Conservation (phyloP, 345 rosid genomes). For the Hirschfeldia incana region DNA sequence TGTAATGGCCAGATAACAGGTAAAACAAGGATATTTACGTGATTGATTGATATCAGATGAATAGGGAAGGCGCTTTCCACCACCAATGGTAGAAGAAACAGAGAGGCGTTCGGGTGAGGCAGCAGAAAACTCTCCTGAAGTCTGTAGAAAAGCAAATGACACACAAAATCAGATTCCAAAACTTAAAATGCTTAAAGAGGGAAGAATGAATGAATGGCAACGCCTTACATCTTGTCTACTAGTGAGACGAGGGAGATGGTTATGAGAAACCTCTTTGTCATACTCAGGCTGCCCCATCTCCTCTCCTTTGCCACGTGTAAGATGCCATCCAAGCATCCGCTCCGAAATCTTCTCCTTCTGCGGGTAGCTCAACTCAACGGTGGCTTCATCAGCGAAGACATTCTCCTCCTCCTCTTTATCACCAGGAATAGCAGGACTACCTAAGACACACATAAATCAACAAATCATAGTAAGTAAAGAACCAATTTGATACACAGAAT, state of each 20-base stretch:
- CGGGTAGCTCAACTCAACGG: conserved; percentile 59
- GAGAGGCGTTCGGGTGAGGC: conserved; percentile 92
- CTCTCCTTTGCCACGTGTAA: conserved; percentile 68
- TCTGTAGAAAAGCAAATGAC: conserved; percentile 42
- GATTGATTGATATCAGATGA: conserved; percentile 63
- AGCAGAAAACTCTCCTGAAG: conserved; percentile 95
- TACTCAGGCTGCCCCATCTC: conserved; percentile 68
- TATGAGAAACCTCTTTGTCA: conserved; percentile 83
- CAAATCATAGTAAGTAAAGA: not conserved
- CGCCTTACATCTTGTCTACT: conserved; percentile 73
- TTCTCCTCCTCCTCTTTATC: conserved; percentile 79
- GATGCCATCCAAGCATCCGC: conserved; percentile 89
- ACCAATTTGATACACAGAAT: not conserved
- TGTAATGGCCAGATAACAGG: not conserved
- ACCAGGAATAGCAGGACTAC: conserved; percentile 85
- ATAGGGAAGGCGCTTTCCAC: conserved; percentile 64
- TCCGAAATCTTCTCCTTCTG: conserved; percentile 76
- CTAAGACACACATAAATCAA: conserved; percentile 38
- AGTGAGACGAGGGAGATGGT: conserved; percentile 76
- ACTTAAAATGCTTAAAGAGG: not conserved
- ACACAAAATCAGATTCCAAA: conserved; percentile 22
- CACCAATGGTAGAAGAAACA: conserved; percentile 75
- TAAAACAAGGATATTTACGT: conserved; percentile 41
- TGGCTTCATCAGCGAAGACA: conserved; percentile 55
- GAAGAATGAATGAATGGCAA: not conserved